phyloP scores from a whole-genome alignment of 192 early-diverging fungal species.

The Coemansia sp. region DNA sequence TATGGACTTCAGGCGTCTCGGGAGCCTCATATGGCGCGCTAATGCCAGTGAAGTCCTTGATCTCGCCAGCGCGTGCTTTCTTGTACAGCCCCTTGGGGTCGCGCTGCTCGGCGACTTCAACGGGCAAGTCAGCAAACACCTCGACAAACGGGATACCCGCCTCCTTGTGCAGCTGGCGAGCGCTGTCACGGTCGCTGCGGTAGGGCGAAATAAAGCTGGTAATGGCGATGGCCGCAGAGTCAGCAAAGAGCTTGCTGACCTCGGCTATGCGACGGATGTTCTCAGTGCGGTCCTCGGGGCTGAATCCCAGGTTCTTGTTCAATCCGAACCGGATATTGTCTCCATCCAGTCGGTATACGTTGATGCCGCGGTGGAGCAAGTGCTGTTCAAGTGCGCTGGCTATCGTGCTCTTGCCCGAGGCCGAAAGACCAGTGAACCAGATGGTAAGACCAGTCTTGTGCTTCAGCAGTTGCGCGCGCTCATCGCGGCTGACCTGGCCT shows the following conservation, averaged over 20 bases:
- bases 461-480: conserved; percentile 70
- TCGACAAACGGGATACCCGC: conserved; percentile 86
- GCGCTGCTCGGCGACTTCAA: conserved; percentile 84
- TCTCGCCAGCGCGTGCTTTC: conserved; percentile 91
- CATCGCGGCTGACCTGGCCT: conserved; percentile 71
- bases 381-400: conserved; percentile 90
- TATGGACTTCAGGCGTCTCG: conserved; percentile 78
- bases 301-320: conserved; percentile 94
- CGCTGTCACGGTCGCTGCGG: conserved; percentile 75
- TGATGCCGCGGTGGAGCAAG: conserved; percentile 71
- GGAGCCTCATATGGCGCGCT: conserved; percentile 92
- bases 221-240: conserved; percentile 77
- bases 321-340: conserved; percentile 98
- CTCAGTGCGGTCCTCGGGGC: conserved; percentile 87
- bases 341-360: conserved; percentile 91
- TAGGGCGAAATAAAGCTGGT: conserved; percentile 95
- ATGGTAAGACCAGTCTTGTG: conserved; percentile 74
- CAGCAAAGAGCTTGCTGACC: conserved; percentile 86
- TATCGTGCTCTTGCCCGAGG: conserved; percentile 91
- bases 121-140: conserved; percentile 84
- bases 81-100: conserved; percentile 97
- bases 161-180: conserved; percentile 75
- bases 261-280: conserved; percentile 96
- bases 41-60: conserved; percentile 97
- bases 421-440: conserved; percentile 96